Evolutionary conservation across 2,329 filamentous ascomycete species (phyloP), one percentile per base, ranked within the genome.

Genomic region (Rugonectria rugulosa): DNA sequence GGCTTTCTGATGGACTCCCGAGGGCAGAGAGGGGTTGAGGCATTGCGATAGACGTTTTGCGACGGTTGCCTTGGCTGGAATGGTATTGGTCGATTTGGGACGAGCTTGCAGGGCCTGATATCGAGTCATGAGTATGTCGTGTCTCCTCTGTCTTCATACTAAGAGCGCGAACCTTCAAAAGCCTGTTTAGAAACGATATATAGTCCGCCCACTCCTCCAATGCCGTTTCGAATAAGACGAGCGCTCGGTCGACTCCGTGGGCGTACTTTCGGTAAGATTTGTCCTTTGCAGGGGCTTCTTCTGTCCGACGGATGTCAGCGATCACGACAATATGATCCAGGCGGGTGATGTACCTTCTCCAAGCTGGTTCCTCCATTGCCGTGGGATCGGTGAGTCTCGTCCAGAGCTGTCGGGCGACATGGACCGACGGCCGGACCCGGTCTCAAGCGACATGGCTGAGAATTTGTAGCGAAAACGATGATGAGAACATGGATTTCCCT

Each of bases 151-250:
- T 7, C 21, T 24, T 10, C 6, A 6, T 26, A 34, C 11, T 7
- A 8, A 20, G 21, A 12, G 15, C 31, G 45, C 73, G 65, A 72
- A 93, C 91, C 86, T 97, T 98, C 59, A 97, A 81, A 43, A 99
- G 81, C 59, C 92, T 87, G 71, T 91, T 96, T 52, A 99, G 79
- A 72, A 98, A 99, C 15, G 94, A 97, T 69, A 99, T 99, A 72
- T 99, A 99, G 77, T 99, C 95, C 43, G 96, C 95, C 95, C 95
- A 99, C 86, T 99, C 95, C 76, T 98, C 92, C 65, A 97, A 81
- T 24, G 92, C 88, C 14, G 91, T 93, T 72, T 99, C 95, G 78
- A 97, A 99, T 27, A 97, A 82, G 40, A 90, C 85, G 59, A 99
- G 82, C 27, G 92, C 90, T 73, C 92, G 87, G 70, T 98, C 94